phyloP scores from a whole-genome alignment of 371 early-diverging fungal species.

The Smittium mucronatum region DNA sequence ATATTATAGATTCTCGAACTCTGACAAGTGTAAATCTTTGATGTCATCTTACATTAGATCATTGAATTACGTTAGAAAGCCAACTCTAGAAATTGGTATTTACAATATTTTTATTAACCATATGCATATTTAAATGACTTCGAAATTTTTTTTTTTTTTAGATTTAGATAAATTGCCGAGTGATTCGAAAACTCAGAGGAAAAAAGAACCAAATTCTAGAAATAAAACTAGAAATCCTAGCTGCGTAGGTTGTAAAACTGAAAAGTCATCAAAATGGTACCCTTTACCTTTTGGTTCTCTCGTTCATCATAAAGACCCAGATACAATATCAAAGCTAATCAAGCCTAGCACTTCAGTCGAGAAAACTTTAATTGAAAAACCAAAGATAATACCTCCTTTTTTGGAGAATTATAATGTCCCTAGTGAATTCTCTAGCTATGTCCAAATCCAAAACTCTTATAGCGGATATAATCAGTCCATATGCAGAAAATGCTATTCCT shows the following conservation, averaged over 20 bases:
- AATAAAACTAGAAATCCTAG: not conserved
- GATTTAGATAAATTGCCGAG: not conserved
- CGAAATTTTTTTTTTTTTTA: too few relatives aligned
- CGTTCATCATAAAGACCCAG: not conserved
- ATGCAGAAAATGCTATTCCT: slow-evolving; percentile 57
- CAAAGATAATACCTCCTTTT: not conserved
- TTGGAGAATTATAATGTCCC: not conserved
- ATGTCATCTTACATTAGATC: slow-evolving; percentile 19
- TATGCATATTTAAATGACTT: too few relatives aligned
- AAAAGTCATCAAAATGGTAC: slow-evolving; percentile 11
- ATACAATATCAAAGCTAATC: not conserved
- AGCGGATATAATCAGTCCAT: slow-evolving; percentile 28
- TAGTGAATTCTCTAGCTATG: not conserved
- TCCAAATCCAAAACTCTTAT: slow-evolving; percentile 21
- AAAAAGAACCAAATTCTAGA: not conserved
- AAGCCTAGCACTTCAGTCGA: not conserved
- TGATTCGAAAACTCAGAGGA: not conserved
- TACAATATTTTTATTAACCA: too few relatives aligned
- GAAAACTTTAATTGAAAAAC: not conserved
- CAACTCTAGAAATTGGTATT: not conserved
- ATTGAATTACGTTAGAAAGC: not conserved
- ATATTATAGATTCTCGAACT: slow-evolving; percentile 35
- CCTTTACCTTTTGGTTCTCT: not conserved
- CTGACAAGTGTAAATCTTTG: slow-evolving; percentile 31
- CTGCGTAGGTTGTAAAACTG: slow-evolving; percentile 9